Conservation (phyloP, 2,329 filamentous ascomycete genomes). For the Pseudogymnoascus sp. region DNA sequence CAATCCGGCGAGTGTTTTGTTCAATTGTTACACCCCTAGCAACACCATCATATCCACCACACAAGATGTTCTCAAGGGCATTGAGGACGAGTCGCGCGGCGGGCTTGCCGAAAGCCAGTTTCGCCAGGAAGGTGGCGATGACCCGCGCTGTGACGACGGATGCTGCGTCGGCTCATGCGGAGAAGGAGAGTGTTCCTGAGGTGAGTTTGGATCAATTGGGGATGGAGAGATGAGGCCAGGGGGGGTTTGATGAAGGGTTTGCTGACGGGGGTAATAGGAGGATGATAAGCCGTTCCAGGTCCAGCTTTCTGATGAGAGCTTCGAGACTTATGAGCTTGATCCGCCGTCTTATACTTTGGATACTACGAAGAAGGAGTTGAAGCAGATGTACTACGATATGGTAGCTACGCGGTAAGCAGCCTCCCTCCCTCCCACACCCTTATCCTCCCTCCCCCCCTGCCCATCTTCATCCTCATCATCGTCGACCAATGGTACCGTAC, state of each 20-base stretch:
- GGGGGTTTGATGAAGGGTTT: slow-evolving; percentile 10
- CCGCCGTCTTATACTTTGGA: slow-evolving; percentile 87
- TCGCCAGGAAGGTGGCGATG: slow-evolving; percentile 29
- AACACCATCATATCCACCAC: no score
- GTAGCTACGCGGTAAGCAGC: slow-evolving; percentile 72
- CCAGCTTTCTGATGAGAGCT: slow-evolving; percentile 93
- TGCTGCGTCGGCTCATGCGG: slow-evolving; percentile 83
- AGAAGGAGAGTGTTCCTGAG: slow-evolving; percentile 62
- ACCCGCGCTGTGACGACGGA: slow-evolving; percentile 82
- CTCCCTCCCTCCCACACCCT: neutral
- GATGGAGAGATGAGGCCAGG: neutral
- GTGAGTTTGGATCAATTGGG: slow-evolving; percentile 35
- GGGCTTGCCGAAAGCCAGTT: slow-evolving; percentile 39
- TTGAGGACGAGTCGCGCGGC: slow-evolving; percentile 52
- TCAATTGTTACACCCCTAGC: no score
- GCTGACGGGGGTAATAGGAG: slow-evolving; percentile 46
- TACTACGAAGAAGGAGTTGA: slow-evolving; percentile 95
- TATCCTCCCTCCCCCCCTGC: neutral
- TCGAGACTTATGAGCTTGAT: slow-evolving; percentile 98
- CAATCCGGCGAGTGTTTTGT: neutral
- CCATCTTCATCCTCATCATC: neutral
- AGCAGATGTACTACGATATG: slow-evolving; percentile 99
- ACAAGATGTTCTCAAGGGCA: slow-evolving; percentile 62
- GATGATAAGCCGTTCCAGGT: slow-evolving; percentile 91
- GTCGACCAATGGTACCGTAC: neutral